Evolutionary conservation across 805 yeast genomes (phyloP).

Genomic region (Pichia gijzeniarum): DNA sequence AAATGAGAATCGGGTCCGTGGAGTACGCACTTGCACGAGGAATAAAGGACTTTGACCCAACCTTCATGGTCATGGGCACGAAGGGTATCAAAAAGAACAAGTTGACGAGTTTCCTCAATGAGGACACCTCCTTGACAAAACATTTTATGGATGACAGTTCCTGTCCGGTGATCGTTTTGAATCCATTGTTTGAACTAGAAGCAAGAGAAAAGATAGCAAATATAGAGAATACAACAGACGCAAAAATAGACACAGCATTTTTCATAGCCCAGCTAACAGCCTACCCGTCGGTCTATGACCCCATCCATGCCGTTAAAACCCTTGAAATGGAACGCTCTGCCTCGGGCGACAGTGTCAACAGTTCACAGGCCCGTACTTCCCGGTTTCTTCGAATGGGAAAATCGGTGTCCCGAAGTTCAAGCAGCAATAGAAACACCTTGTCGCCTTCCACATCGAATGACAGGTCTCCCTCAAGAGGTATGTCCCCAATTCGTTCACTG

Average conservation of each 20-base stretch:
- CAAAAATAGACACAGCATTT: background rate
- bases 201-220: background rate
- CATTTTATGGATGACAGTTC: constrained; percentile 41
- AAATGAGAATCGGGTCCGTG: constrained; percentile 39
- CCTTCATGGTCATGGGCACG: constrained; percentile 40
- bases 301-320: constrained; percentile 2
- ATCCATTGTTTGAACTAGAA: constrained; percentile 27
- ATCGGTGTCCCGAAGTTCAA: constrained; percentile 12
- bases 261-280: constrained; percentile 11
- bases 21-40: constrained; percentile 35
- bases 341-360: background rate
- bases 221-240: background rate
- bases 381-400: constrained; percentile 22
- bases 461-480: constrained; percentile 14
- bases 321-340: constrained; percentile 11
- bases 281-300: constrained; percentile 17
- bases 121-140: constrained; percentile 42
- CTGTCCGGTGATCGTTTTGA: constrained; percentile 41
- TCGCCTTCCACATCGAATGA: constrained; percentile 5
- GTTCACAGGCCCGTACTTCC: constrained; percentile 10
- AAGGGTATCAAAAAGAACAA: constrained; percentile 33
- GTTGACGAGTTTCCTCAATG: constrained; percentile 29
- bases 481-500: constrained; percentile 26
- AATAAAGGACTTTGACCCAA: constrained; percentile 40
- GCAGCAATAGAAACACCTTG: constrained; percentile 5